Percentiles rank a stretch among this genome's conserved stretches.
These are phyloP conservation scores for Massariosphaeria phaeospora DNA, from an alignment of 495 filamentous ascomycete genomes.

Conservation along the genomic window DNA sequence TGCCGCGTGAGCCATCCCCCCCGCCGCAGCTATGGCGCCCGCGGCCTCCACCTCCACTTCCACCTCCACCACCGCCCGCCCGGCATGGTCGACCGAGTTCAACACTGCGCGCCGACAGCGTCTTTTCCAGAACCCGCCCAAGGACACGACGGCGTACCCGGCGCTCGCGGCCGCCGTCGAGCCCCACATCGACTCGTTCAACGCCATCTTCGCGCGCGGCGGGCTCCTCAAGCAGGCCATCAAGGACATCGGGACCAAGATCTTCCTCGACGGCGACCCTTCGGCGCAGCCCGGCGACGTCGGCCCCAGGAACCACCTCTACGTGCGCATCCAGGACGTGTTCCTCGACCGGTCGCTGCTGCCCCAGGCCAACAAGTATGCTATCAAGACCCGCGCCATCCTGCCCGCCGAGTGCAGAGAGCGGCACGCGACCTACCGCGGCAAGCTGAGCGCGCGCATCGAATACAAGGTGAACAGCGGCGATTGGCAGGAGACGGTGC, in stretches of 20 bases:
- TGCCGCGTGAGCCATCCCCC: slow-evolving; percentile 20
- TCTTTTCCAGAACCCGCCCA: slow-evolving; percentile 82
- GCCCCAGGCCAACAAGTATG: slow-evolving; percentile 73
- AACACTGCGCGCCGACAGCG: slow-evolving; percentile 75
- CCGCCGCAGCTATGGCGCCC: slow-evolving; percentile 54
- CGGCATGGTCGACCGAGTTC: slow-evolving; percentile 75
- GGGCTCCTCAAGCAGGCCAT: slow-evolving; percentile 71
- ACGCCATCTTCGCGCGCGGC: slow-evolving; percentile 71
- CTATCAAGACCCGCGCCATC: slow-evolving; percentile 69
- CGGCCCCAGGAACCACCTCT: slow-evolving; percentile 58
- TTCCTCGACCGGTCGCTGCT: slow-evolving; percentile 71
- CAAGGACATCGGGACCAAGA: slow-evolving; percentile 84
- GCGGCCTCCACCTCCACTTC: too few species aligned
- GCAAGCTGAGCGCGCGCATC: slow-evolving; percentile 72
- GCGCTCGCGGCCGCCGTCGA: slow-evolving; percentile 73
- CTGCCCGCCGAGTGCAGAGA: slow-evolving; percentile 91
- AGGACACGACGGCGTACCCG: slow-evolving; percentile 82
- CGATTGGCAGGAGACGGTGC: slow-evolving; percentile 68
- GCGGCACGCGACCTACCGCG: slow-evolving; percentile 85
- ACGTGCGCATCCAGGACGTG: slow-evolving; percentile 67
- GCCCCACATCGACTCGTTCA: slow-evolving; percentile 93
- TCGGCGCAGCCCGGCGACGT: slow-evolving; percentile 46
- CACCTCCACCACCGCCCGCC: slow-evolving; percentile 47
- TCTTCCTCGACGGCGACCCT: slow-evolving; percentile 72
- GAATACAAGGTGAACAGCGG: slow-evolving; percentile 83